A percentile compares a stretch with the other conserved stretches of the same genome.
phyloP scores from a whole-genome alignment of 768 basidiomycete genomes.

The Mrakia hoshinonis region DNA sequence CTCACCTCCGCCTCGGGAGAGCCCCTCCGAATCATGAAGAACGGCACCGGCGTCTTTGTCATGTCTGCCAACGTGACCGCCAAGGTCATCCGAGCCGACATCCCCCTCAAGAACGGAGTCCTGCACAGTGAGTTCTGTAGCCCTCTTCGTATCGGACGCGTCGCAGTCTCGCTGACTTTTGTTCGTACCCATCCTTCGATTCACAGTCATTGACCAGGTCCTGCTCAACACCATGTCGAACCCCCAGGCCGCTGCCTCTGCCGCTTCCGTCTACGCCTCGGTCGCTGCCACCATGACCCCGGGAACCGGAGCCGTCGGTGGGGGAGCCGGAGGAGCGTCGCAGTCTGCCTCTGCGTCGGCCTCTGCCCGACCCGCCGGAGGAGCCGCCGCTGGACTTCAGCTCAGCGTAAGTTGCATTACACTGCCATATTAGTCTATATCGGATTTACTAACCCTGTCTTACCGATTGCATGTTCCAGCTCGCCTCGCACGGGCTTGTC shows the following conservation, averaged over 20 bases:
- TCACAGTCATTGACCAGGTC: conserved; percentile 1
- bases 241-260: background rate
- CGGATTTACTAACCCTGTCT: no score
- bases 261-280: background rate
- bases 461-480: background rate
- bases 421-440: no score
- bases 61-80: background rate
- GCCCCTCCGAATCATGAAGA: background rate
- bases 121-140: conserved; percentile 2
- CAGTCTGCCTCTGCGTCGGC: background rate
- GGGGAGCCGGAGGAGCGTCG: background rate
- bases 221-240: conserved; percentile 9
- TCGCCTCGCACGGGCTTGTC: background rate
- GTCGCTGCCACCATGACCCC: background rate
- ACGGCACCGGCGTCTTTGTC: conserved; percentile 1
- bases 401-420: background rate
- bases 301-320: background rate
- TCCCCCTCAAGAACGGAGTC: conserved; percentile 10
- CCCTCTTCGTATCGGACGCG: no score
- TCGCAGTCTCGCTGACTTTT: no score
- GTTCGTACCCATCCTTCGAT: background rate
- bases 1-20: background rate
- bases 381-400: background rate
- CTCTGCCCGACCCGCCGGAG: background rate
- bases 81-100: background rate